Base-by-base conservation (phyloP, 2,329 filamentous ascomycete genomes). In the Ophiostoma ulmi region DNA sequence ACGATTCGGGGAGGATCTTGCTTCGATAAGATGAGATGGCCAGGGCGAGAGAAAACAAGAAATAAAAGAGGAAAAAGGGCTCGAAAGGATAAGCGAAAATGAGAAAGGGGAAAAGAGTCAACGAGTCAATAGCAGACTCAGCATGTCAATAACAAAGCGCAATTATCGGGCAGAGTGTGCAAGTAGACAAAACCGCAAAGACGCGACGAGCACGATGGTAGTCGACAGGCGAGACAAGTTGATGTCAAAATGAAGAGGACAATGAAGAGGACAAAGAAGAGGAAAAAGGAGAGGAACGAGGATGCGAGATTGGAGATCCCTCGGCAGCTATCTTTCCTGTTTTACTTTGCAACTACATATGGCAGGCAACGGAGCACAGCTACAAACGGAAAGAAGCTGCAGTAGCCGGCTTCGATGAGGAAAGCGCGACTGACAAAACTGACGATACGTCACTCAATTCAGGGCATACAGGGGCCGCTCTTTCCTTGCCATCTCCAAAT, bases 381-480 rank as follows among this genome's bases (percentile, higher is more conserved):
- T 58, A 58, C 22, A 58, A 58, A 58, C 52, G 52, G 52, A 17
- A 63, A 17, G 58, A 63, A 17, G 58, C 22, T 63, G 58, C 44
- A 48, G 17, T 14, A 7, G 26, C 36, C 8, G n/a, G 1, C 55
- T 20, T 20, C 2, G 38, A 41, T 52, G 41, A 66, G 69, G 63
- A 67, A 70, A 61, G 69, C n/a, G 52, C 52, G 52, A 58, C 52
- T 58, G 52, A 26, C 22, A 7, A 17, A 35, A 26, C 52, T 58
- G 52, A 5, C 52, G 52, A 58, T 58, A 26, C 5, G 52, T 58
- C 8, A 31, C 52, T 22, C 52, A 58, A 31, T 26, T 22, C 22
- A 48, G 52, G 52, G 22, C n/a, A 22, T 14, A 2, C n/a, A n/a
- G 10, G 6, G n/a, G 11, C 22, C 11, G 52, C n/a, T 58, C n/a